phyloP scores from a whole-genome alignment of 202 grass and related monocot genomes.

The Musa balbisiana region DNA sequence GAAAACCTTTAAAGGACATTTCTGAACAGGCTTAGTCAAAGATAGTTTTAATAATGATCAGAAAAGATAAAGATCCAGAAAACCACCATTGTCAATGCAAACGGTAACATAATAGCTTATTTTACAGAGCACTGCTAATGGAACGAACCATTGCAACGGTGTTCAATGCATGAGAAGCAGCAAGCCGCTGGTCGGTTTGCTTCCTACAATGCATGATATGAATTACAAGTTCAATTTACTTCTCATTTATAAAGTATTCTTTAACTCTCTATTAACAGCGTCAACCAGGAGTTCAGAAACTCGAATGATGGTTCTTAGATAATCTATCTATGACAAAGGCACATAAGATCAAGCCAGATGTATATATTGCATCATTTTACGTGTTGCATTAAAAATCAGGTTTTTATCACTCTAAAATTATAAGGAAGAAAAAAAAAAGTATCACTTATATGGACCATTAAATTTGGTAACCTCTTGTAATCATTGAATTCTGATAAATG shows the following conservation, averaged over 20 bases:
- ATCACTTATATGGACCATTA: background rate
- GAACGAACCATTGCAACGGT: conserved; percentile 49
- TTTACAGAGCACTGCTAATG: background rate
- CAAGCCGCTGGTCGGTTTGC: conserved; percentile 66
- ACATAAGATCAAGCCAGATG: background rate
- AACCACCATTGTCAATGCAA: background rate
- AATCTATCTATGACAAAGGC: conserved; percentile 39
- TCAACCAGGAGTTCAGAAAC: conserved; percentile 43
- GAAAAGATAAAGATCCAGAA: background rate
- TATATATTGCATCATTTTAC: background rate
- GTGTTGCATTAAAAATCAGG: background rate
- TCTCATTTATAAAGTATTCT: conserved; percentile 66
- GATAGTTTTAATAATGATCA: background rate
- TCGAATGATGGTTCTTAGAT: conserved; percentile 31
- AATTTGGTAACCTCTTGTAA: background rate
- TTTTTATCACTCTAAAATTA: background rate
- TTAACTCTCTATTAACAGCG: conserved; percentile 52
- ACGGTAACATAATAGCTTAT: background rate
- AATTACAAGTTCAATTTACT: conserved; percentile 37
- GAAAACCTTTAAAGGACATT: background rate
- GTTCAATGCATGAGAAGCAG: conserved; percentile 54
- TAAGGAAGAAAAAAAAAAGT: background rate
- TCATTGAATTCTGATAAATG: background rate
- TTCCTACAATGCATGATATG: conserved; percentile 51
- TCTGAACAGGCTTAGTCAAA: background rate